These are phyloP conservation scores for Wallacemonas sp. DNA, from an alignment of 208 protist genomes.

Conservation along the genomic window DNA sequence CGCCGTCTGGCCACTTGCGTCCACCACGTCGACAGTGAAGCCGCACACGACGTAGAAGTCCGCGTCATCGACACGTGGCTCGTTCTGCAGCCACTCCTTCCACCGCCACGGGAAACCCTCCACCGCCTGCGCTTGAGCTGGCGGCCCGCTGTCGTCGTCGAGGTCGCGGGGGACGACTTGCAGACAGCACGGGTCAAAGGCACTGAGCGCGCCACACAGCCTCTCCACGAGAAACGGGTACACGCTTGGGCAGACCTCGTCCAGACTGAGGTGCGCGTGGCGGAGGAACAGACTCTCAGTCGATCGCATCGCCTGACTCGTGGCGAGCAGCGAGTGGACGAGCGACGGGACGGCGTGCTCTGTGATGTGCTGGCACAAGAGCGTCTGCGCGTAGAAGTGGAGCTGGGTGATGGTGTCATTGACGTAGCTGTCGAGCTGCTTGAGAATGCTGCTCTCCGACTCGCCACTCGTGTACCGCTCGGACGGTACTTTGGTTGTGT, in stretches of 20 bases:
- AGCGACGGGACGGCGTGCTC: conserved; percentile 22
- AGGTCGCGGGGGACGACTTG: neutral
- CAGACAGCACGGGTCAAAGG: conserved; percentile 41
- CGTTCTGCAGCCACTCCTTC: conserved; percentile 71
- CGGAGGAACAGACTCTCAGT: conserved; percentile 66
- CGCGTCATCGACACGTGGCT: conserved; percentile 52
- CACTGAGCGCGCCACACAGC: conserved; percentile 59
- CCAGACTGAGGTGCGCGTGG: conserved; percentile 54
- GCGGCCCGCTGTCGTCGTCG: neutral
- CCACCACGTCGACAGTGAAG: conserved; percentile 27
- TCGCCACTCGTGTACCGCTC: conserved; percentile 75
- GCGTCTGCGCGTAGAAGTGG: conserved; percentile 34
- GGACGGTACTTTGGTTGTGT: conserved; percentile 64
- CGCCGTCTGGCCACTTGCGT: no score
- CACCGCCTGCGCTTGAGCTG: conserved; percentile 19
- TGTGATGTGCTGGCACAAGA: conserved; percentile 20
- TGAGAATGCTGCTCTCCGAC: conserved; percentile 54
- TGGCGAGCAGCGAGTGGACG: conserved; percentile 32
- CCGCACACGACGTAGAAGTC: conserved; percentile 72
- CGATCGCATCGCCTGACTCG: conserved; percentile 25
- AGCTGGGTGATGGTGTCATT: conserved; percentile 57
- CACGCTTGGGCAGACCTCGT: conserved; percentile 49
- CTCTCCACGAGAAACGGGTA: conserved; percentile 72
- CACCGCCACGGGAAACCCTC: conserved; percentile 70
- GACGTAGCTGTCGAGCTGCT: conserved; percentile 53